Evolutionary conservation across 2,329 filamentous ascomycete species (phyloP).

Genomic region (Beauveria brongniartii): DNA sequence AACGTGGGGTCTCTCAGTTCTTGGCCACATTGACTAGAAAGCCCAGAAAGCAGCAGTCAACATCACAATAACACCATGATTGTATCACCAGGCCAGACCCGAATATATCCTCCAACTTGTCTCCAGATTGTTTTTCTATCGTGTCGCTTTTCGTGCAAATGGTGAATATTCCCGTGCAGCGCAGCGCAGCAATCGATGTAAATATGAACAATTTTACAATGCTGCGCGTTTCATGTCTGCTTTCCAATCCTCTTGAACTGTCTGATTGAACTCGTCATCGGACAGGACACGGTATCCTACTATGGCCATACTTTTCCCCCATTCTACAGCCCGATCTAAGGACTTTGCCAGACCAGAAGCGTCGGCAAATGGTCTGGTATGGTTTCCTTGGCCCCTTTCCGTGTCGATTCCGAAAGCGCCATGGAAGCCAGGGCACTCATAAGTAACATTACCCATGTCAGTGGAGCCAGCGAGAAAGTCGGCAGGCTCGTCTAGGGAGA

Average conservation of each 20-base stretch:
- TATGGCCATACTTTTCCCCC: slow-evolving; percentile 32
- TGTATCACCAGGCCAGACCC: not conserved
- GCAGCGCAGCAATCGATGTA: no score
- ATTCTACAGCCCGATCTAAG: slow-evolving; percentile 28
- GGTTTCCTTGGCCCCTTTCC: slow-evolving; percentile 20
- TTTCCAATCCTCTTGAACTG: slow-evolving; percentile 20
- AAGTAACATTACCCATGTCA: slow-evolving; percentile 41
- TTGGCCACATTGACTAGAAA: not conserved
- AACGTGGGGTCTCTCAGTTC: not conserved
- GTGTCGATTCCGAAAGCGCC: slow-evolving; percentile 35
- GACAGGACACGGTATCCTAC: slow-evolving; percentile 20
- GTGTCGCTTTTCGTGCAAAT: not conserved
- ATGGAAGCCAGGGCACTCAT: slow-evolving; percentile 36
- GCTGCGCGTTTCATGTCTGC: slow-evolving; percentile 25
- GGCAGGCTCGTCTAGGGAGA: slow-evolving; percentile 26
- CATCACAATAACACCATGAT: not conserved
- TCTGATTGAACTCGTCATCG: slow-evolving; percentile 23
- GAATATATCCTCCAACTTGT: not conserved
- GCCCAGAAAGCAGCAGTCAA: not conserved
- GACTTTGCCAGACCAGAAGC: slow-evolving; percentile 29
- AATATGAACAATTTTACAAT: not conserved
- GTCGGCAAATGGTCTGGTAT: slow-evolving; percentile 31
- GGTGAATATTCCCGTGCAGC: no score
- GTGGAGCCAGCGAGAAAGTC: slow-evolving; percentile 29
- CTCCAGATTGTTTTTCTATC: not conserved